Conservation (phyloP, 2,329 filamentous ascomycete species). For the Xylaria sp. region DNA sequence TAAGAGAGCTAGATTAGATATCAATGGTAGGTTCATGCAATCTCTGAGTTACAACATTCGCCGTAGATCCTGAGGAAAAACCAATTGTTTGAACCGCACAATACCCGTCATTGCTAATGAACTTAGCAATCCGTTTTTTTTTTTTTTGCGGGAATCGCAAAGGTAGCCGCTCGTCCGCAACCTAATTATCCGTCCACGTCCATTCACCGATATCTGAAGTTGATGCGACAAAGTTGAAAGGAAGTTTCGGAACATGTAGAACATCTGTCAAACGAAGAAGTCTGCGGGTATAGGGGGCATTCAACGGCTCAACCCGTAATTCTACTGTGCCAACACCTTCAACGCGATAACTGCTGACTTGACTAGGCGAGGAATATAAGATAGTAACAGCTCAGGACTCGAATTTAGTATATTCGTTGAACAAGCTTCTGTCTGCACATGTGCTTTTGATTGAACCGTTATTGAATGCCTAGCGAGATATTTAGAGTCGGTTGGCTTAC, state of each 20-base stretch:
- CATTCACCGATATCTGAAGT: not conserved
- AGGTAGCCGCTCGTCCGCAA: not conserved
- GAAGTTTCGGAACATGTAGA: not conserved
- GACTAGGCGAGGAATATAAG: not conserved
- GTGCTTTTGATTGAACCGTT: not conserved
- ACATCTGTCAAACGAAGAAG: not conserved
- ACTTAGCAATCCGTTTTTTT: not conserved
- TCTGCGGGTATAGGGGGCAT: too few relatives aligned
- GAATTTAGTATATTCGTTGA: not conserved
- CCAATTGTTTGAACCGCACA: not conserved
- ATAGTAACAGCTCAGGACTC: not conserved
- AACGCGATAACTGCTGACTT: not conserved
- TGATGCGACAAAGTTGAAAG: not conserved
- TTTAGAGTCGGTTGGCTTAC: not conserved
- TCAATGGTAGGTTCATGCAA: too few relatives aligned
- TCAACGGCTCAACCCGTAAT: not conserved
- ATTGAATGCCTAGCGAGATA: not conserved
- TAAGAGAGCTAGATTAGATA: too few relatives aligned
- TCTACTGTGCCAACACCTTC: constrained; percentile 2
- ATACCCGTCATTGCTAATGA: not conserved
- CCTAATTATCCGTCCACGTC: not conserved
- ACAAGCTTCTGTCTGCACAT: not conserved
- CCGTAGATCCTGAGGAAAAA: not conserved
- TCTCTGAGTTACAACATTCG: not conserved
- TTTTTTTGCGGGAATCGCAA: not conserved